Evolutionary conservation across 805 yeast species (phyloP), one percentile per base, ranked within the genome.

Genomic region (Alloascoidea africana): DNA sequence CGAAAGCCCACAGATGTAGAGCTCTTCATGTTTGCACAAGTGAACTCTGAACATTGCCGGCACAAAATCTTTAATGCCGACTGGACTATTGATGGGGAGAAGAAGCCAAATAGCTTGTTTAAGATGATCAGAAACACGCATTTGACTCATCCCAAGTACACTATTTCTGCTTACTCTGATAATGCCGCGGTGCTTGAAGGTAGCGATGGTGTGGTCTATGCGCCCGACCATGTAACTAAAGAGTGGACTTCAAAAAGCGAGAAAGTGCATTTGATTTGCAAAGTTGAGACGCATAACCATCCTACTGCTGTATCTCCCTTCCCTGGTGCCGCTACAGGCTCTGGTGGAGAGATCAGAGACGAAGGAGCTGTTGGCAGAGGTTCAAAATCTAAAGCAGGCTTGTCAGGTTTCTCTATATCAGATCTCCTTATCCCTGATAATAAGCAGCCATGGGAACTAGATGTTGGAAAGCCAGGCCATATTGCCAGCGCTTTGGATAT

Each of bases 301-400:
- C 99, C 99, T 39, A 91, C 99, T 17, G 98, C 98, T 1, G 96
- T 91, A 3, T 89, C 97, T 16, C 99, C 99, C 32, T 91, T 85
- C 62, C 87, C 98, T 2, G 99, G 99, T 59, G 99, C 99, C 19
- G 94, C 99, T 33, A 91, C 99, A 11, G 99, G 99, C 45, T 87
- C 97, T 6, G 99, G 99, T 58, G 99, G 99, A 65, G 99, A 91
- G 62, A 91, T 91, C 52, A 83, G 99, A 69, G 99, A 91, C 60
- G 99, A 91, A 64, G 98, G 96, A 63, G 98, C 99, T 18, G 95
- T 91, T 17, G 99, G 99, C 45, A 76, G 96, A 58, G 99, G 99
- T 35, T 89, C 97, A 17, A 85, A 85, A 59, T 74, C 97, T 34
- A 89, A 91, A 62, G 94, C 96, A 53, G 99, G 99, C 39, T 66